phyloP scores from a whole-genome alignment of 2,329 filamentous ascomycete species.

The Cercospora citrullina region DNA sequence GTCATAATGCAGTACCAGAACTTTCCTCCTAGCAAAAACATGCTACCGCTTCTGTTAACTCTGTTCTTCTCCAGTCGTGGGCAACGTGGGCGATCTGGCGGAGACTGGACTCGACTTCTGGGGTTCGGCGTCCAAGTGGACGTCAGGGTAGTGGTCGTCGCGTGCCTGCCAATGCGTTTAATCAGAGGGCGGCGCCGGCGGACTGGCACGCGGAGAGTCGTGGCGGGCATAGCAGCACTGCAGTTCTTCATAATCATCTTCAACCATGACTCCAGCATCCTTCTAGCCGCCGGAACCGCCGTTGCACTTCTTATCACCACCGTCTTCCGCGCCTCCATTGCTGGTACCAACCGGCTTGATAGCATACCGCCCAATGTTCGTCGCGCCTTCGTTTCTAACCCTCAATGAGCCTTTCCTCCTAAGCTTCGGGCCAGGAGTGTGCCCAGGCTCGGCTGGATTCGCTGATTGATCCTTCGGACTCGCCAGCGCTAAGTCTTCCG shows the following conservation, averaged over 20 bases:
- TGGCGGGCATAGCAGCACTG: neutral
- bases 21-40: neutral
- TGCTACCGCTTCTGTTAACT: neutral
- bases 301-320: slow-evolving; percentile 18
- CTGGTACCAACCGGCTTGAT: slow-evolving; percentile 31
- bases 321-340: neutral
- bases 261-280: neutral
- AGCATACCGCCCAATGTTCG: slow-evolving; percentile 30
- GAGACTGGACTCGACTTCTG: neutral
- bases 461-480: slow-evolving; percentile 15
- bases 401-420: slow-evolving; percentile 48
- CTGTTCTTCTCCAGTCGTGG: neutral
- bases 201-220: neutral
- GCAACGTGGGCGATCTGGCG: neutral
- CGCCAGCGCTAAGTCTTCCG: slow-evolving; percentile 24
- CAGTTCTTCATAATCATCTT: neutral
- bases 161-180: neutral
- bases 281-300: slow-evolving; percentile 10
- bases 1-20: neutral
- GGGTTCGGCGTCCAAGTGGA: neutral
- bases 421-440: slow-evolving; percentile 31
- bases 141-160: neutral
- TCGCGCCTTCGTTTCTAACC: slow-evolving; percentile 45
- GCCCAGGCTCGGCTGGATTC: slow-evolving; percentile 22
- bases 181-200: neutral